Evolutionary conservation across 139 green algal species (phyloP).

Genomic region (Chlamydomonas eustigma): DNA sequence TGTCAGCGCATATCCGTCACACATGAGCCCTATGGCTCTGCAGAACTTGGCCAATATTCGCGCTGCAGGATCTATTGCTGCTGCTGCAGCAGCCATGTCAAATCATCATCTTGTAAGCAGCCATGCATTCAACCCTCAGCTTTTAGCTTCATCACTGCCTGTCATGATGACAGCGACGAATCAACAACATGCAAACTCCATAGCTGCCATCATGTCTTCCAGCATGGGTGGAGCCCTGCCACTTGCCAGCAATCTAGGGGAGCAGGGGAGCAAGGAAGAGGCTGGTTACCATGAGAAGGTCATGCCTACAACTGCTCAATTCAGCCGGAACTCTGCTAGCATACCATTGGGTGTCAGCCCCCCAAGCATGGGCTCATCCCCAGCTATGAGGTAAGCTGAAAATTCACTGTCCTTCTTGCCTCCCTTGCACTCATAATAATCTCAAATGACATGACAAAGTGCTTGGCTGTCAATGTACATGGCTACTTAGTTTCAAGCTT

Average conservation of each 20-base stretch:
- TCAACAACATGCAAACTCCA: not conserved
- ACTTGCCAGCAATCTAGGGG: not conserved
- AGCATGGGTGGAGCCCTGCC: not conserved
- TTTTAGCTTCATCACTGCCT: not conserved
- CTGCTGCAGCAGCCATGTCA: not conserved
- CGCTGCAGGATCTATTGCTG: constrained; percentile 8
- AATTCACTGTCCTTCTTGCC: too few species aligned
- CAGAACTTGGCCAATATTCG: not conserved
- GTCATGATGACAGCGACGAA: not conserved
- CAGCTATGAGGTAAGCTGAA: not conserved
- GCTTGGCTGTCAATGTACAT: not conserved
- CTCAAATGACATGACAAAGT: not conserved
- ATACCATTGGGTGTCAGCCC: not conserved
- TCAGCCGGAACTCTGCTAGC: not conserved
- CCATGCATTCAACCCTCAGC: not conserved
- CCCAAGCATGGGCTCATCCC: not conserved
- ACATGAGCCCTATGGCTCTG: not conserved
- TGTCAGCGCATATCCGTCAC: not conserved
- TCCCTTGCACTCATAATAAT: too few species aligned
- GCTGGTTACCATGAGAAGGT: not conserved
- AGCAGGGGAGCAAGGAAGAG: not conserved
- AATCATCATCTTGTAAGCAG: not conserved
- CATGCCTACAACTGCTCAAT: not conserved
- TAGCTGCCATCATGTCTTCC: not conserved
- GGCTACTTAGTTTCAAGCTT: not conserved